Conservation (phyloP, 2,329 filamentous ascomycete genomes). For the Cladobotryum mycophilum region DNA sequence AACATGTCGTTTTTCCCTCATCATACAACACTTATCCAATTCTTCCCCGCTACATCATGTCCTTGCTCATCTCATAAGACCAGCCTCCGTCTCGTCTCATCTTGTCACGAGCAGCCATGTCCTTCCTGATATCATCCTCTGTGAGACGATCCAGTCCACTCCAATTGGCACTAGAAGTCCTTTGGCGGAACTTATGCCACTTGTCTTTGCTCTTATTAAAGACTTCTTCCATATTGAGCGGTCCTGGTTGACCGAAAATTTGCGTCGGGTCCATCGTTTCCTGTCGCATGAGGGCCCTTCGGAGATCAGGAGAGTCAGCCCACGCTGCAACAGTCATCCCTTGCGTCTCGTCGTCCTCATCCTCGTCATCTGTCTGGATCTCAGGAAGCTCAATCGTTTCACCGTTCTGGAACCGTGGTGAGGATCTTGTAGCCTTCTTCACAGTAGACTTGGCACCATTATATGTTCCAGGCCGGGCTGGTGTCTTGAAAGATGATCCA, state of each 20-base stretch:
- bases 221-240: conserved; percentile 92
- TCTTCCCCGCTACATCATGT: conserved; percentile 30
- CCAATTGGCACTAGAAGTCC: conserved; percentile 96
- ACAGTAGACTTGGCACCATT: conserved; percentile 46
- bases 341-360: conserved; percentile 64
- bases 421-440: conserved; percentile 60
- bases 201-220: conserved; percentile 85
- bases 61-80: conserved; percentile 59
- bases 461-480: conserved; percentile 47
- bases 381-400: conserved; percentile 90
- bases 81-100: conserved; percentile 80
- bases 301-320: conserved; percentile 82
- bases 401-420: conserved; percentile 80
- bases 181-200: conserved; percentile 79
- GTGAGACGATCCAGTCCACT: conserved; percentile 74
- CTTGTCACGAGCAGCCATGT: conserved; percentile 71
- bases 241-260: conserved; percentile 83
- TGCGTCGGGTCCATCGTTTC: conserved; percentile 77
- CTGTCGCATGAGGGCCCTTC: conserved; percentile 68
- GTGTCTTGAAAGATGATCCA: conserved; percentile 60
- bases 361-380: conserved; percentile 90
- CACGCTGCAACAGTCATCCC: conserved; percentile 60
- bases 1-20: conserved; percentile 11
- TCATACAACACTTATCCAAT: not conserved
- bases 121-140: conserved; percentile 76